Percentiles rank a stretch among this genome's conserved stretches.
phyloP scores from a whole-genome alignment of 176 grass and related monocot genomes.

The Oryza meyeriana region DNA sequence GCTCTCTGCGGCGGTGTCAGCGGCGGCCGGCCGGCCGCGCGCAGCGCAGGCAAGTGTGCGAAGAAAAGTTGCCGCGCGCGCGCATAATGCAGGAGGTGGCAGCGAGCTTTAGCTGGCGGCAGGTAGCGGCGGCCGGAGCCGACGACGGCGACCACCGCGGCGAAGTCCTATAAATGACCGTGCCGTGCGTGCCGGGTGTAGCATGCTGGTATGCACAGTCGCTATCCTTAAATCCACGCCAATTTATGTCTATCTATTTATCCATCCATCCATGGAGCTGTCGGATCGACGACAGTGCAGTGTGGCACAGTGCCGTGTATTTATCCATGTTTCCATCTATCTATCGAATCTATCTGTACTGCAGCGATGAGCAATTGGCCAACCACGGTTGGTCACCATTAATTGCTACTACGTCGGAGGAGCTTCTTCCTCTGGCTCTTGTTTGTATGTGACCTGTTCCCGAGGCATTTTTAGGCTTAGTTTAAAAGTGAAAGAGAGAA shows the following conservation, averaged over 20 bases:
- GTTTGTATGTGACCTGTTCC: too few relatives aligned
- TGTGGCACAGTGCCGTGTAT: background rate
- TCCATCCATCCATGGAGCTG: background rate
- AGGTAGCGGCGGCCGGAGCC: background rate
- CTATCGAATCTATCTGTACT: too few relatives aligned
- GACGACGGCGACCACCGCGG: background rate
- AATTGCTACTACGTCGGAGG: too few relatives aligned
- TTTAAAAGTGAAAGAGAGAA: too few relatives aligned
- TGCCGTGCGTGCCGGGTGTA: too few relatives aligned
- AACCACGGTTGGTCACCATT: too few relatives aligned
- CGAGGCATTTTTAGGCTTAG: too few relatives aligned
- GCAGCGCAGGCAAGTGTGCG: background rate
- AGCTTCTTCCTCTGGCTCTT: too few relatives aligned
- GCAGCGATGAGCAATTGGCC: too few relatives aligned
- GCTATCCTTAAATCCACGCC: slow-evolving; percentile 31
- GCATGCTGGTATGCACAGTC: background rate
- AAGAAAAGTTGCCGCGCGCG: slow-evolving; percentile 22
- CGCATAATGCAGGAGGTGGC: too few relatives aligned
- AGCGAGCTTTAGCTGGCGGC: too few relatives aligned
- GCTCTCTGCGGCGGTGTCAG: slow-evolving; percentile 26
- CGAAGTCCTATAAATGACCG: background rate
- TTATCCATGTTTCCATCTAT: background rate
- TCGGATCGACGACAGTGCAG: too few relatives aligned
- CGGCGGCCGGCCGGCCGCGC: background rate
- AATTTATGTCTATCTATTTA: background rate